These are phyloP conservation scores for Cutaneotrichosporon cavernicola DNA, from an alignment of 1,284 basidiomycete genomes.

Conservation along the genomic window DNA sequence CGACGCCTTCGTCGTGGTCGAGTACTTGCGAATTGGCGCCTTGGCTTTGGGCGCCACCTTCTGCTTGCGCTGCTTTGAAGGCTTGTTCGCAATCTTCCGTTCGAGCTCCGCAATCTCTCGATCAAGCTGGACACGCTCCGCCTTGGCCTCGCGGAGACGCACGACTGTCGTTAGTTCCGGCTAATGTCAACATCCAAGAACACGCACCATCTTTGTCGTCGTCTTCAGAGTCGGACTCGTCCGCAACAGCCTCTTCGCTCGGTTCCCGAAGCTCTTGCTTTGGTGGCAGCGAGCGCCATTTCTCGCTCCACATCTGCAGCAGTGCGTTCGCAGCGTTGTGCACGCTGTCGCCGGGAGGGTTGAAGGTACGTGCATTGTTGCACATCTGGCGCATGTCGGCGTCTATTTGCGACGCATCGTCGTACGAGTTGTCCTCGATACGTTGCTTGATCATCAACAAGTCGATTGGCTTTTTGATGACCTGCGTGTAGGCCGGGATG, in stretches of 20 bases:
- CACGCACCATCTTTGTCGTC: constrained; percentile 53
- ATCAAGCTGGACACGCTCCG: constrained; percentile 22
- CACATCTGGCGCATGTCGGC: constrained; percentile 93
- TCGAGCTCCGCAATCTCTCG: constrained; percentile 41
- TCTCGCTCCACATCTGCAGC: constrained; percentile 83
- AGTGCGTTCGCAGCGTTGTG: constrained; percentile 77
- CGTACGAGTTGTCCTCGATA: constrained; percentile 72
- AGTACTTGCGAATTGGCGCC: constrained; percentile 44
- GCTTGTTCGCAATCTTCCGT: constrained; percentile 30
- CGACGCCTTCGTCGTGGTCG: constrained; percentile 36
- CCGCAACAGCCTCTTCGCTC: constrained; percentile 59
- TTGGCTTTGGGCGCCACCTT: constrained; percentile 51
- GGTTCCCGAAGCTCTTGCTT: constrained; percentile 49
- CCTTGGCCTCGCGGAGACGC: constrained; percentile 26
- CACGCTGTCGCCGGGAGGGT: constrained; percentile 82
- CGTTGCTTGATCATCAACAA: constrained; percentile 81
- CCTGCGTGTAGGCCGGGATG: constrained; percentile 79
- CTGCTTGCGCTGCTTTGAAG: constrained; percentile 28
- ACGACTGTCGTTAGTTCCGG: constrained; percentile 10
- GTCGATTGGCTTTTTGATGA: constrained; percentile 95
- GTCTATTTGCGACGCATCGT: constrained; percentile 72
- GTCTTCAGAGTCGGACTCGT: constrained; percentile 55
- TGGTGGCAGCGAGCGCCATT: constrained; percentile 77
- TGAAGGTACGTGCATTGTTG: constrained; percentile 88
- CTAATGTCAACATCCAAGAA: not conserved